Conservation (phyloP, 257 asterid species). For the Gentiana dahurica region DNA sequence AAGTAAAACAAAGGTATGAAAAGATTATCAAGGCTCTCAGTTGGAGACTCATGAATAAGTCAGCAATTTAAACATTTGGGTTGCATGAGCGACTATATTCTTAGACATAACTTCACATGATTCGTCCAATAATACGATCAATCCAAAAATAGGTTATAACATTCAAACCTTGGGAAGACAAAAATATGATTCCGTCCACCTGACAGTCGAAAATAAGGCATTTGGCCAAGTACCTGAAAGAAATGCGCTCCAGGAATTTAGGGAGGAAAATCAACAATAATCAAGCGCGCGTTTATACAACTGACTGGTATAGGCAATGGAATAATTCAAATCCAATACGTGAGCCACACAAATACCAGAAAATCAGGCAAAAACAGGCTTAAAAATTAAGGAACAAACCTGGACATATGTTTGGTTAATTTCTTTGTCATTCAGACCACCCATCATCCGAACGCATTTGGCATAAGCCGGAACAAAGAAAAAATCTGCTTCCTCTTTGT, state of each 20-base stretch:
- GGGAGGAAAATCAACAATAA: neutral
- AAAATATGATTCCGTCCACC: conserved; percentile 90
- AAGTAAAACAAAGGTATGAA: too few species aligned
- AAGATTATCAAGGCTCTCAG: too few species aligned
- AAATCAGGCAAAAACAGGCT: too few species aligned
- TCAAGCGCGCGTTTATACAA: neutral
- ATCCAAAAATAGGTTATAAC: neutral
- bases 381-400: conserved; percentile 27
- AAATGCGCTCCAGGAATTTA: conserved; percentile 13
- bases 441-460: conserved; percentile 92
- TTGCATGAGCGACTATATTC: too few species aligned
- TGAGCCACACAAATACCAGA: too few species aligned
- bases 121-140: too few species aligned
- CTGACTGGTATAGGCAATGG: neutral
- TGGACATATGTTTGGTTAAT: conserved; percentile 80
- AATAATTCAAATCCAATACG: neutral
- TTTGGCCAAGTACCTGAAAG: conserved; percentile 91
- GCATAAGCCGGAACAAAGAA: conserved; percentile 88
- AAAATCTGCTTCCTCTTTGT: conserved; percentile 76
- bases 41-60: too few species aligned
- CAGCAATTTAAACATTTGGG: too few species aligned
- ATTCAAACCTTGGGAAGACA: conserved; percentile 79
- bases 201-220: conserved; percentile 91
- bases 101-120: too few species aligned
- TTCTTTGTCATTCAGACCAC: conserved; percentile 84